Percentiles rank a stretch among this genome's conserved stretches.
Conservation (phyloP, 805 yeast species). For the Priceomyces fermenticarens region DNA sequence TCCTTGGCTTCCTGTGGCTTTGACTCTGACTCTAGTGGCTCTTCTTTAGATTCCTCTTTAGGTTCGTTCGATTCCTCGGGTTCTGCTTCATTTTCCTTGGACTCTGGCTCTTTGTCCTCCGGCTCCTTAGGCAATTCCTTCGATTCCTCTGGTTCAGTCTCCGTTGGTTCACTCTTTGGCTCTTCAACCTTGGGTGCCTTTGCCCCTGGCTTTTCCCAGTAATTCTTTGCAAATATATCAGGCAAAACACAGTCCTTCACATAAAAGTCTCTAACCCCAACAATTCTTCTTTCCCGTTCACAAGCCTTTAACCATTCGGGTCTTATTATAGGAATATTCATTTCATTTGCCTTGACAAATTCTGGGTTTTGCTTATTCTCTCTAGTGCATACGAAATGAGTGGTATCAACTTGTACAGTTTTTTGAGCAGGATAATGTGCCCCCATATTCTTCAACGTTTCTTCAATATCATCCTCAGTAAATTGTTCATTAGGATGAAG, state of each 20-base stretch:
- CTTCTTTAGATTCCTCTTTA: neutral
- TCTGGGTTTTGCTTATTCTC: slow-evolving; percentile 64
- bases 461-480: slow-evolving; percentile 52
- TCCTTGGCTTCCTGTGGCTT: neutral
- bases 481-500: slow-evolving; percentile 54
- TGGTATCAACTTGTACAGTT: slow-evolving; percentile 81
- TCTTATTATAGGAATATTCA: slow-evolving; percentile 88
- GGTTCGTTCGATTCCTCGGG: neutral
- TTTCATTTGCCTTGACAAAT: slow-evolving; percentile 73
- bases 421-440: slow-evolving; percentile 71
- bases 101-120: neutral
- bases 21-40: neutral
- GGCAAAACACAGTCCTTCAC: slow-evolving; percentile 52
- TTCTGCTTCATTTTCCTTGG: neutral
- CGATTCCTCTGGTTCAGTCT: neutral
- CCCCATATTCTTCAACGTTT: slow-evolving; percentile 66
- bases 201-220: slow-evolving; percentile 24
- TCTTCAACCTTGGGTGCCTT: slow-evolving; percentile 6
- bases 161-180: slow-evolving; percentile 5
- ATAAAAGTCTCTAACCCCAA: slow-evolving; percentile 88
- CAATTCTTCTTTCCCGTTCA: slow-evolving; percentile 81
- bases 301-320: slow-evolving; percentile 98
- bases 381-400: slow-evolving; percentile 79
- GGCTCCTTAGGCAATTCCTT: neutral
- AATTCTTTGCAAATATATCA: slow-evolving; percentile 40